Evolutionary conservation across 768 basidiomycete genomes (phyloP).

Genomic region (Trametes coccinea): DNA sequence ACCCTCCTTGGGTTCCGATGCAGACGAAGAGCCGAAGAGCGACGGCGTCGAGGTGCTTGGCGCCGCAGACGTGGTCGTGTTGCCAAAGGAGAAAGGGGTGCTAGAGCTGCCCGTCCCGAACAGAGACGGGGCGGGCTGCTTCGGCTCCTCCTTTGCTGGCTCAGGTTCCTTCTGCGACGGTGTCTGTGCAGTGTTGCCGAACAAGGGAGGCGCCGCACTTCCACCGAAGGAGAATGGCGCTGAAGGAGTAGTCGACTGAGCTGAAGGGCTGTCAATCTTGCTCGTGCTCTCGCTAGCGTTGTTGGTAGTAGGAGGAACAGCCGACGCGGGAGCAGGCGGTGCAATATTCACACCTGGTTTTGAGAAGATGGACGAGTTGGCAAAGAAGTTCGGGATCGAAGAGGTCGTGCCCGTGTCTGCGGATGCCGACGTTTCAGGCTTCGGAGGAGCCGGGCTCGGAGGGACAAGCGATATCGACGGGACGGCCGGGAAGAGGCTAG

Average conservation of each 20-base stretch:
- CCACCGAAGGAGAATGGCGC: conserved; percentile 6
- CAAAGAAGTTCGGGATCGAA: conserved; percentile 65
- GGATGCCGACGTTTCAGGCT: conserved; percentile 8
- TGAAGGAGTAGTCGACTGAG: background rate
- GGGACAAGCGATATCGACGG: conserved; percentile 34
- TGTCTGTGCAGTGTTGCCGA: background rate
- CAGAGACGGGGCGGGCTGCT: conserved; percentile 2
- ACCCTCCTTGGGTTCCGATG: background rate
- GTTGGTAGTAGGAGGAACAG: conserved; percentile 27
- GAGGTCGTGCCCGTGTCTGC: conserved; percentile 19
- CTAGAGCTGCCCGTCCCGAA: background rate
- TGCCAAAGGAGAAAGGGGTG: conserved; percentile 6
- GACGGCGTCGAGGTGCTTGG: background rate
- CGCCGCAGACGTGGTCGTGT: background rate
- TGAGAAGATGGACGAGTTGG: conserved; percentile 47
- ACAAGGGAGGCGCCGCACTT: background rate
- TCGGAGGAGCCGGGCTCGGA: conserved; percentile 29
- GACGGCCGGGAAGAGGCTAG: conserved; percentile 18
- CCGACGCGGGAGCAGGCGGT: conserved; percentile 7
- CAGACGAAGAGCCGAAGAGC: conserved; percentile 2
- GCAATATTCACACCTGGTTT: conserved; percentile 32
- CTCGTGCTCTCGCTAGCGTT: background rate
- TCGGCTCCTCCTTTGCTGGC: conserved; percentile 8
- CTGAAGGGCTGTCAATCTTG: background rate
- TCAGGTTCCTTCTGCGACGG: background rate